Base-by-base conservation (phyloP, 2,329 filamentous ascomycete genomes). In the Talaromyces albobiverticillius region DNA sequence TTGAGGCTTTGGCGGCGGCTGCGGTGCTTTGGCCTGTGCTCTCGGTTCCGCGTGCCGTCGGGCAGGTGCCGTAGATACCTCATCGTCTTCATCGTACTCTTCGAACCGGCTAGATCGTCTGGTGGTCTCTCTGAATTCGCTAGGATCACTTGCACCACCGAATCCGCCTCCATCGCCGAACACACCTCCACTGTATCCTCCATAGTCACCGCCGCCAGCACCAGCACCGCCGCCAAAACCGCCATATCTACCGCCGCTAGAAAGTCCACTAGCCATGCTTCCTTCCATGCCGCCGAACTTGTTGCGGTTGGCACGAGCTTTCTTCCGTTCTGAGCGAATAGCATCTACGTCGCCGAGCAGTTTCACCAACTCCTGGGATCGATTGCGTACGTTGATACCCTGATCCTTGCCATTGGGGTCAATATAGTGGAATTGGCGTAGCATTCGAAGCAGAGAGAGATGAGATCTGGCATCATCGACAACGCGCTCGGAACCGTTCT, bases 131-230 rank as follows among this genome's bases (percentile, higher is more conserved):
- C 84, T 81, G 74, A 88, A 95, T 49, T 90, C 88, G 62, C 80
- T 83, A 18, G 80, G 71, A 65, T 90, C 84, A 16, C 54, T 51
- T 25, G 53, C 54, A 2, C 92, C 91, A 40, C 92, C 90, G 64
- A 95, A 96, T 14, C 92, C 93, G 59, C 93, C 93, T 20, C 93
- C 93, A 66, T 97, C 93, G n/a, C 93, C 93, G 67, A 94, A 97
- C 0, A 99, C 92, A 47, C 82, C 82, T 61, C 85, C 83, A 51
- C 85, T 87, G 62, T 87, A 87, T 50, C 84, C 85, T 10, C 84
- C 86, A 48, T 86, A 89, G 53, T 76, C 79, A 45, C 96, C 91
- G 67, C 88, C 96, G 22, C 94, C 92, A 66, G 97, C 97, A 0
- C 94, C 94, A n/a, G 76, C 79, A 45, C 96, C 91, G 67, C 88